These are phyloP conservation scores for Yamadazyma membranifaciens DNA, from an alignment of 1,139 yeast genomes.

Conservation along the genomic window DNA sequence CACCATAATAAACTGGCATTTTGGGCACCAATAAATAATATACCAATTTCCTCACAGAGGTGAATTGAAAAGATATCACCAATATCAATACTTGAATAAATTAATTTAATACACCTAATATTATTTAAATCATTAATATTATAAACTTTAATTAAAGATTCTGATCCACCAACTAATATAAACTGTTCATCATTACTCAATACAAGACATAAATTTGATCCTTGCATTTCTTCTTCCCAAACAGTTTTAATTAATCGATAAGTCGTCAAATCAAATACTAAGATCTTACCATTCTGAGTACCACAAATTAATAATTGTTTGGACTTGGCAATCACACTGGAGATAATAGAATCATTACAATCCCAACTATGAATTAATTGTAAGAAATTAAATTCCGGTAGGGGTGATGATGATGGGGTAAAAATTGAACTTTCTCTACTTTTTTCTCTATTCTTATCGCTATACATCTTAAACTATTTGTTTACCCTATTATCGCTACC, in stretches of 20 bases:
- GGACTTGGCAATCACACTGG: conserved; percentile 65
- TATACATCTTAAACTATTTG: too few species aligned
- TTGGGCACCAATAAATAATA: conserved; percentile 85
- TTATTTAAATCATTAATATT: conserved; percentile 35
- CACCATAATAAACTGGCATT: conserved; percentile 87
- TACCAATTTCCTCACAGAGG: conserved; percentile 59
- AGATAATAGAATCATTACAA: conserved; percentile 69
- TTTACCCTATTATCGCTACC: too few species aligned
- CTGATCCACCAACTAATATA: conserved; percentile 86
- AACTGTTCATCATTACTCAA: conserved; percentile 57
- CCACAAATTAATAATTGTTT: conserved; percentile 76
- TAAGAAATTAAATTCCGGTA: conserved; percentile 13
- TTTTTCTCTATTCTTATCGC: too few species aligned
- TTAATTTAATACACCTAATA: conserved; percentile 51
- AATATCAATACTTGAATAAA: conserved; percentile 81
- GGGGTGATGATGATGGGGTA: conserved; percentile 7
- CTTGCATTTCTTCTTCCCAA: conserved; percentile 53
- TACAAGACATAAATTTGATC: conserved; percentile 70
- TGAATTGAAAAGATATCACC: conserved; percentile 89
- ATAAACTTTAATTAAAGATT: conserved; percentile 87
- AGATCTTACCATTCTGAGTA: conserved; percentile 84
- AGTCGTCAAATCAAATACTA: conserved; percentile 67
- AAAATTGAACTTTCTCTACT: background rate
- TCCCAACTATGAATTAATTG: conserved; percentile 70
- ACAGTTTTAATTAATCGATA: conserved; percentile 50